Conservation (phyloP, 2,329 filamentous ascomycete species). For the Malbranchea zuffiana region DNA sequence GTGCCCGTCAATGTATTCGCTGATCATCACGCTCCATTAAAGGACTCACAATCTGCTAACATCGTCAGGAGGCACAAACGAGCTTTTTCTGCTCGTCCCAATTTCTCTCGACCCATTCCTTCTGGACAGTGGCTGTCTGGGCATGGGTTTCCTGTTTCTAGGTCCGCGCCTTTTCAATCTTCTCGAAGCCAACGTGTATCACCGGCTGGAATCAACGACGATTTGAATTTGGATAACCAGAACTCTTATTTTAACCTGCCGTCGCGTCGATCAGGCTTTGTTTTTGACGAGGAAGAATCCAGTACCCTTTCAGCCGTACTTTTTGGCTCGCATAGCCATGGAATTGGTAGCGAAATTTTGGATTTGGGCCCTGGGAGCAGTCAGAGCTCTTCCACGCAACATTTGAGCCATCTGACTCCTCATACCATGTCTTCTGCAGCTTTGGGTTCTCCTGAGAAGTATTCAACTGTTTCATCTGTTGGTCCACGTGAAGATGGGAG, state of each 20-base stretch:
- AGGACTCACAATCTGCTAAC: too few relatives aligned
- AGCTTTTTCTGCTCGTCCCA: too few relatives aligned
- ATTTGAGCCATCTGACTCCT: conserved; percentile 12
- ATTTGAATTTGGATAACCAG: too few relatives aligned
- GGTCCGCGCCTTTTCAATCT: too few relatives aligned
- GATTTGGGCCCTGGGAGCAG: conserved; percentile 14
- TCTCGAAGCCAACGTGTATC: neutral
- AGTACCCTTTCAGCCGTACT: conserved; percentile 1
- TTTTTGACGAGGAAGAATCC: conserved; percentile 4
- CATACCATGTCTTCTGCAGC: too few relatives aligned
- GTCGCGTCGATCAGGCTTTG: conserved; percentile 3
- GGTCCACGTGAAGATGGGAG: too few relatives aligned
- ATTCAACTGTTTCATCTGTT: too few relatives aligned
- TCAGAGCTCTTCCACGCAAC: conserved; percentile 14
- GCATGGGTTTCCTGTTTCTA: too few relatives aligned
- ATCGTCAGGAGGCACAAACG: too few relatives aligned
- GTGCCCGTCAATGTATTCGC: too few relatives aligned
- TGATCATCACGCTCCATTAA: too few relatives aligned
- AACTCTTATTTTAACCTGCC: neutral
- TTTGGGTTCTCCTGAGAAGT: too few relatives aligned
- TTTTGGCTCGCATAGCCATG: conserved; percentile 3
- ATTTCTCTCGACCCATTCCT: conserved; percentile 13
- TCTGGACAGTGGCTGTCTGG: conserved; percentile 7
- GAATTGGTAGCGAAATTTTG: neutral
- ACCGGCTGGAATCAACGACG: neutral